A percentile compares a stretch with the other conserved stretches of the same genome.
Conservation (phyloP, 2,329 filamentous ascomycete species). For the Shiraia sp. region DNA sequence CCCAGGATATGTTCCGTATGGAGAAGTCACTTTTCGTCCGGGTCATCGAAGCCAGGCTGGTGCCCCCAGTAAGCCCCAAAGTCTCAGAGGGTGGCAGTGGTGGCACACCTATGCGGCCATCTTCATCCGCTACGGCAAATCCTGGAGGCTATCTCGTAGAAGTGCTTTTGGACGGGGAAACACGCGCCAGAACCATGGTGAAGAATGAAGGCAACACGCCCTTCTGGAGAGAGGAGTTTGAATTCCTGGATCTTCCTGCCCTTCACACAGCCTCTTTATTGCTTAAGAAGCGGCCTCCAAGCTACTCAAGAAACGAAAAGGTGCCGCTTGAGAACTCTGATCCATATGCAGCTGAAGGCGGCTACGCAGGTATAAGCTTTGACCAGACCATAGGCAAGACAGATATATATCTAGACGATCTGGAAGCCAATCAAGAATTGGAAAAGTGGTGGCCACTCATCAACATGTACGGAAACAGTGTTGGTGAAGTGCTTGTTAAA, state of each 20-base stretch:
- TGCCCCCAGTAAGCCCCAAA: constrained; percentile 44
- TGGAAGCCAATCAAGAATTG: constrained; percentile 75
- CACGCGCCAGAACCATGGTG: constrained; percentile 73
- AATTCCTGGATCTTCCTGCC: constrained; percentile 74
- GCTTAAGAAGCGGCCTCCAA: constrained; percentile 64
- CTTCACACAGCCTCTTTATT: constrained; percentile 72
- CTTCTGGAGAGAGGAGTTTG: constrained; percentile 81
- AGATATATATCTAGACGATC: constrained; percentile 78
- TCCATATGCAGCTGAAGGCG: constrained; percentile 43
- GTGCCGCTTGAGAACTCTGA: constrained; percentile 46
- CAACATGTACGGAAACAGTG: constrained; percentile 73
- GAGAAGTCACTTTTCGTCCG: constrained; percentile 63
- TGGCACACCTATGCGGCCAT: constrained; percentile 30
- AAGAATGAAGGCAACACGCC: constrained; percentile 73
- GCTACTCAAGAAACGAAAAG: constrained; percentile 41
- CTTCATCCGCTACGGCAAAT: constrained; percentile 35
- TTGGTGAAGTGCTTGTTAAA: constrained; percentile 84
- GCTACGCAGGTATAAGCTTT: constrained; percentile 52
- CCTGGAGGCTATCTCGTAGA: constrained; percentile 76
- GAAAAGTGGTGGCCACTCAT: constrained; percentile 85
- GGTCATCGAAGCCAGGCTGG: constrained; percentile 65
- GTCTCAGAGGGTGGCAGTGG: constrained; percentile 26
- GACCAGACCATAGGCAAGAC: constrained; percentile 68
- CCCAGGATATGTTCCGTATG: constrained; percentile 67
- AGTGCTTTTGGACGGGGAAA: constrained; percentile 77